phyloP scores from a whole-genome alignment of 2,329 filamentous ascomycete species.

The Aureobasidium subglaciale region DNA sequence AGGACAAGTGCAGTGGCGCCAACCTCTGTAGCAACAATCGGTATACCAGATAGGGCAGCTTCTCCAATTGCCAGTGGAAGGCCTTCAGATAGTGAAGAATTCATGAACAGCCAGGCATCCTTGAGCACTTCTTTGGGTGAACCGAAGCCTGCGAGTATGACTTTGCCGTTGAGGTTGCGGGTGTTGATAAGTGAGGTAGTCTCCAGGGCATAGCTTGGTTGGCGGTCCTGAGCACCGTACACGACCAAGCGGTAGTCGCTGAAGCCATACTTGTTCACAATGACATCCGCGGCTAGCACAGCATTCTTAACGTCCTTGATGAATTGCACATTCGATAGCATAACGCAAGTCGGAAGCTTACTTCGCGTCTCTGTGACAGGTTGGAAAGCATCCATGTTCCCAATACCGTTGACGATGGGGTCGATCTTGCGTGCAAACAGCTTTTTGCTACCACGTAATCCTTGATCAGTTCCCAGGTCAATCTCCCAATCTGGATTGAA shows the following conservation, averaged over 20 bases:
- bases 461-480: conserved; percentile 54
- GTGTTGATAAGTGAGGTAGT: conserved; percentile 52
- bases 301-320: conserved; percentile 59
- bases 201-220: conserved; percentile 53
- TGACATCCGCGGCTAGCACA: conserved; percentile 56
- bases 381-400: conserved; percentile 56
- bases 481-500: conserved; percentile 60
- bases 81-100: conserved; percentile 51
- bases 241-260: conserved; percentile 56
- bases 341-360: conserved; percentile 54
- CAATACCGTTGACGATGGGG: conserved; percentile 59
- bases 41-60: conserved; percentile 50
- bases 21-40: conserved; percentile 51
- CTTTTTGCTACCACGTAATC: conserved; percentile 50
- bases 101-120: conserved; percentile 42
- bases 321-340: conserved; percentile 56
- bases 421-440: conserved; percentile 55
- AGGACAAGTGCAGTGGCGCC: conserved; percentile 49
- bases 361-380: conserved; percentile 54
- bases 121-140: conserved; percentile 43
- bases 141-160: conserved; percentile 49
- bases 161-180: conserved; percentile 45
- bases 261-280: conserved; percentile 60
- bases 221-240: conserved; percentile 57
- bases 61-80: conserved; percentile 52